Evolutionary conservation across 352 stramenopile species (phyloP).

Genomic region (Blastocystis sp.): DNA sequence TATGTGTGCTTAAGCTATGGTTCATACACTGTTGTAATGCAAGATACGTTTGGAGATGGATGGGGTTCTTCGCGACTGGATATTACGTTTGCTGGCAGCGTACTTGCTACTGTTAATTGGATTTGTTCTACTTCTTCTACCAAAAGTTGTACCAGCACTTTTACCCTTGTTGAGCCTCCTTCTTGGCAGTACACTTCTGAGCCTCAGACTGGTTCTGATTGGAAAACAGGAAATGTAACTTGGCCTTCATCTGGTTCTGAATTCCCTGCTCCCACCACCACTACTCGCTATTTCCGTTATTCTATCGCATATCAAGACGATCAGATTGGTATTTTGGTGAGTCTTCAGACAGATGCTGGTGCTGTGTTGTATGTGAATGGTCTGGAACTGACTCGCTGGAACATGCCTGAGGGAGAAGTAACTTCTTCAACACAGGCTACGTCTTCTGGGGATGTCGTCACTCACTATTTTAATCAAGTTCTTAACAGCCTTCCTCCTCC

Average conservation of each 20-base stretch:
- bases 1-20: background rate
- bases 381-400: background rate
- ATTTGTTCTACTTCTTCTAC: background rate
- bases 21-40: background rate
- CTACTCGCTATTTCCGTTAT: constrained; percentile 46
- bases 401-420: background rate
- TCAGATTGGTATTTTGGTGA: background rate
- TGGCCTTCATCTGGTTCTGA: background rate
- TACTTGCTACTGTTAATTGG: background rate
- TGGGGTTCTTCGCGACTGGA: background rate
- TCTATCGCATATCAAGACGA: background rate
- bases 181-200: background rate
- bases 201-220: background rate
- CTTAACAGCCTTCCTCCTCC: background rate
- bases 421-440: background rate
- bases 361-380: constrained; percentile 42
- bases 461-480: background rate
- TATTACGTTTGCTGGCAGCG: background rate
- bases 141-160: background rate
- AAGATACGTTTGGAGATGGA: background rate
- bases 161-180: background rate
- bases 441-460: background rate
- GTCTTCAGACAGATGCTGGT: constrained; percentile 39
- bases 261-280: constrained; percentile 18
- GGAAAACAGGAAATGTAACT: background rate